Percentiles rank a stretch among this genome's conserved stretches.
These are phyloP conservation scores for Chaetomium fimeti DNA, from an alignment of 495 filamentous ascomycete genomes.

Conservation along the genomic window DNA sequence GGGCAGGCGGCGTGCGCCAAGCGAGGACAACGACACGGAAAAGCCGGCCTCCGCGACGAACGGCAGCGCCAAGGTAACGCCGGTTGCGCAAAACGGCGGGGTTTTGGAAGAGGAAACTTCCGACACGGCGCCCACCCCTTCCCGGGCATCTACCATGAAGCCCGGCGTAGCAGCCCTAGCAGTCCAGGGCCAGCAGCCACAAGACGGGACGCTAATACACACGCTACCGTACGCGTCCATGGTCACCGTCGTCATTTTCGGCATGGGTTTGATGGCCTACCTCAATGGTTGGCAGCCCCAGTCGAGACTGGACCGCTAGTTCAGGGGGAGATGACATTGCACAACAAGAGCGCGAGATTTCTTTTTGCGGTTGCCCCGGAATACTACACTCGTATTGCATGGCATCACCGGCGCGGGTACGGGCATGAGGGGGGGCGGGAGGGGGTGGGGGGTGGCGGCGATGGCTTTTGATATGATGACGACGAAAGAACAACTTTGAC, in stretches of 20 bases:
- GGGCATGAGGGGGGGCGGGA: background rate
- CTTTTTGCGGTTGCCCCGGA: background rate
- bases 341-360: background rate
- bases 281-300: conserved; percentile 78
- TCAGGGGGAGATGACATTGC: background rate
- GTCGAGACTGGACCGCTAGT: conserved; percentile 29
- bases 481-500: conserved; percentile 5
- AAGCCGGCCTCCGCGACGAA: conserved; percentile 16
- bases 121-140: conserved; percentile 33
- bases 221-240: conserved; percentile 82
- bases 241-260: conserved; percentile 83
- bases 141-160: conserved; percentile 46
- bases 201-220: conserved; percentile 54
- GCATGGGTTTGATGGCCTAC: conserved; percentile 90
- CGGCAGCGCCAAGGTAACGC: conserved; percentile 20
- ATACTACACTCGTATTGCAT: conserved; percentile 1
- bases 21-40: conserved; percentile 13
- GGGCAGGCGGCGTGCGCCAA: conserved; percentile 18
- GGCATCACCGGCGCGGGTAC: background rate
- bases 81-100: conserved; percentile 16
- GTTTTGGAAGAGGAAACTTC: conserved; percentile 22
- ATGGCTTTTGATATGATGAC: conserved; percentile 16
- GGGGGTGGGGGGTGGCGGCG: background rate
- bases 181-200: conserved; percentile 29
- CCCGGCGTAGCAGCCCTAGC: conserved; percentile 31